Base-by-base conservation (phyloP, 495 filamentous ascomycete species). In the Lasiosphaeria miniovina region DNA sequence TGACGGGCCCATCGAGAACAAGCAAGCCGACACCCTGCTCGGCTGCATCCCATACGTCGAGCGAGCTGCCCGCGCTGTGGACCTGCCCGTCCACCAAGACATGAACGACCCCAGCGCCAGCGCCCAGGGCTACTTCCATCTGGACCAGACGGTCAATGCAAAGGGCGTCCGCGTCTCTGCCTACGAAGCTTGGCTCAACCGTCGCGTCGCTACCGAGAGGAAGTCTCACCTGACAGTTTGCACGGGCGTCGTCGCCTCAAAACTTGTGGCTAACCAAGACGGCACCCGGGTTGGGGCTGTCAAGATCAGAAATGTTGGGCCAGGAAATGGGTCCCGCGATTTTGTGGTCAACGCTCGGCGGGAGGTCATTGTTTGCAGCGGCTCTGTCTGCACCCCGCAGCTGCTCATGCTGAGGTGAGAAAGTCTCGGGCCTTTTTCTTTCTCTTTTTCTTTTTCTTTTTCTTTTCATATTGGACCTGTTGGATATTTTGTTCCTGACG, bases 281-380 rank as follows among this genome's bases (percentile, higher is more conserved):
- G 41, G 40, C 11, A 41, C 40, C 6, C 34, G 43, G 38, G 66
- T 64, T 15, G 58, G 31, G 2, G 64, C 61, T 4, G 66, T 71
- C 8, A 55, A 60, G 49, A 41, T 64, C 43, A 52, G 49, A 31
- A 8, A 1, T 35, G 52, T 34, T 53, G 12, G 7, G 36, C 49
- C 4, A 32, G 4, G 11, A 24, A 7, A 41, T 2, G 14, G 11
- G 36, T 12, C 31, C 1, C 51, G 5, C 12, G 63, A 67, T 8
- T 65, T 55, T 40, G 51, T 35, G 17, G 66, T 69, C 15, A 51
- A 60, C 15, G 66, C 60, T 6, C 31, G 52, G 1, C 59, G 68
- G 14, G 68, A 71, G 40, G 68, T 71, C 6, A 64, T 71, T 6
- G 12, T 71, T 17, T 65, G 64, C 55, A 52, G 34, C 31, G 68